Conservation (phyloP, 768 basidiomycete species). For the Auricularia sp. region DNA sequence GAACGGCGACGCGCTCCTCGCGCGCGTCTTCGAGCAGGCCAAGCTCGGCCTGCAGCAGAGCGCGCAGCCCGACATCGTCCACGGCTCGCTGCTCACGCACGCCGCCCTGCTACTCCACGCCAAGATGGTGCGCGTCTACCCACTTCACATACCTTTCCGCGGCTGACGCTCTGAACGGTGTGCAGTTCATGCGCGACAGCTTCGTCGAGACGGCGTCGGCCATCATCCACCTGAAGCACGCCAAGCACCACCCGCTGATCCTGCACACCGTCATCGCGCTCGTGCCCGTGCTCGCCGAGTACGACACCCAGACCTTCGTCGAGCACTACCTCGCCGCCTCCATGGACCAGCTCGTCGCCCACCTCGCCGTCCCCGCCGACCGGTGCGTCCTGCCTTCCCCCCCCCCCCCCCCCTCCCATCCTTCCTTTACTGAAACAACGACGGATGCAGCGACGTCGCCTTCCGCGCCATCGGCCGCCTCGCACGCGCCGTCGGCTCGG, state of each 20-base stretch:
- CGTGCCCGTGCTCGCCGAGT: slow-evolving; percentile 88
- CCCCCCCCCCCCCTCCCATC: neutral
- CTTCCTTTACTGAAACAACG: neutral
- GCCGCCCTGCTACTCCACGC: slow-evolving; percentile 85
- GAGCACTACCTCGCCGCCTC: slow-evolving; percentile 85
- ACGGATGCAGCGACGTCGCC: slow-evolving; percentile 27
- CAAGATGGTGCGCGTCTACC: slow-evolving; percentile 61
- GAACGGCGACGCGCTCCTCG: slow-evolving; percentile 23
- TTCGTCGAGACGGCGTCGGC: slow-evolving; percentile 84
- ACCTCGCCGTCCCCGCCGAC: slow-evolving; percentile 82
- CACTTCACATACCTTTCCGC: neutral
- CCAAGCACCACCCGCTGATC: slow-evolving; percentile 68
- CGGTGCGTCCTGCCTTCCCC: slow-evolving; percentile 41
- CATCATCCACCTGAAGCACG: slow-evolving; percentile 77
- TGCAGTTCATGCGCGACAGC: slow-evolving; percentile 76
- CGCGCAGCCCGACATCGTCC: slow-evolving; percentile 76
- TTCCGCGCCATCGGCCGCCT: slow-evolving; percentile 96
- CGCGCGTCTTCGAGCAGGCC: slow-evolving; percentile 82
- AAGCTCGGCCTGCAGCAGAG: slow-evolving; percentile 62
- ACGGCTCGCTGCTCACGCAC: slow-evolving; percentile 86
- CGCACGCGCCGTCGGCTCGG: slow-evolving; percentile 79
- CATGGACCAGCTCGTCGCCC: slow-evolving; percentile 83
- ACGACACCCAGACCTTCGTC: slow-evolving; percentile 86
- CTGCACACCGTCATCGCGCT: slow-evolving; percentile 92
- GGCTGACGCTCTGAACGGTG: neutral